A percentile compares a stretch with the other conserved stretches of the same genome.
These are phyloP conservation scores for Penicillium capsulatum DNA, from an alignment of 2,329 filamentous ascomycete genomes.

Conservation along the genomic window DNA sequence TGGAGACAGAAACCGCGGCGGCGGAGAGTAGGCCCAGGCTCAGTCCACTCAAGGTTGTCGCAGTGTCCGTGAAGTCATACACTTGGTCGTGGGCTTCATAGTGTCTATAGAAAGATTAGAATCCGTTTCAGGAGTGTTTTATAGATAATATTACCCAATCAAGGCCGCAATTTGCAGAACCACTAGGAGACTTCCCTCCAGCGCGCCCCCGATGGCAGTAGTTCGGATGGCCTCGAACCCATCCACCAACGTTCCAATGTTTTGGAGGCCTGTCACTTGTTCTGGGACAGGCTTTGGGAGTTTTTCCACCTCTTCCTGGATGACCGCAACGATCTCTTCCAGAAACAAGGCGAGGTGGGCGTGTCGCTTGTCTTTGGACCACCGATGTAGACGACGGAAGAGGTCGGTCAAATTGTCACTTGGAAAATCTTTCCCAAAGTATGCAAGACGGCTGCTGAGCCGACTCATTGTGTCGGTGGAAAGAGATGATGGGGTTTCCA, in stretches of 20 bases:
- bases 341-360: constrained; percentile 42
- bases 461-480: constrained; percentile 1
- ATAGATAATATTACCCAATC: constrained; percentile 49
- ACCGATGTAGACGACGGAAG: constrained; percentile 38
- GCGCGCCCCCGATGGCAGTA: constrained; percentile 41
- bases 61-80: constrained; percentile 20
- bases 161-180: constrained; percentile 41
- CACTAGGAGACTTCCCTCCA: constrained; percentile 46
- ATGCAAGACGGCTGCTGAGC: constrained; percentile 25
- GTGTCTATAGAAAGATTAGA: too few relatives aligned
- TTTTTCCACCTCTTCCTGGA: constrained; percentile 39
- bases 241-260: constrained; percentile 10
- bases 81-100: constrained; percentile 26
- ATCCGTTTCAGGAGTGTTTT: too few relatives aligned
- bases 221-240: constrained; percentile 30
- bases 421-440: constrained; percentile 50
- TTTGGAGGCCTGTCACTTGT: constrained; percentile 20
- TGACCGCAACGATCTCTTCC: constrained; percentile 36
- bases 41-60: constrained; percentile 38
- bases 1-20: constrained; percentile 43
- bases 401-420: constrained; percentile 43
- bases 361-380: constrained; percentile 40
- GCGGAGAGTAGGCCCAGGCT: constrained; percentile 46
- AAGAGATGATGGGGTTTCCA: constrained; percentile 4
- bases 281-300: constrained; percentile 16